These are phyloP conservation scores for Anthostomella pinea DNA, from an alignment of 2,329 filamentous ascomycete species.

Conservation along the genomic window DNA sequence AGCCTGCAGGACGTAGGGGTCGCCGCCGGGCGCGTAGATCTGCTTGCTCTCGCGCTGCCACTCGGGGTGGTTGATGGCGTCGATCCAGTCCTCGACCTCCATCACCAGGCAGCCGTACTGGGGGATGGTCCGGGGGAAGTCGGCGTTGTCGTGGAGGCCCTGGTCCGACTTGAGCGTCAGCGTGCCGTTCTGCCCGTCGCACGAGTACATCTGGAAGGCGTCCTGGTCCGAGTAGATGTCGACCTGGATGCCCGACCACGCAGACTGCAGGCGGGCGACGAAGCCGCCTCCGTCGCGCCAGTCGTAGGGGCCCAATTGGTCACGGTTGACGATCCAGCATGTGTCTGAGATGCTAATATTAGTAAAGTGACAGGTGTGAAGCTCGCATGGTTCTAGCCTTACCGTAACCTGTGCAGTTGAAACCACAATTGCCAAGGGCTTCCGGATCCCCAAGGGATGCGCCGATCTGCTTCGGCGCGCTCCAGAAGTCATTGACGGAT, in stretches of 20 bases:
- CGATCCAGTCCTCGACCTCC: conserved; percentile 92
- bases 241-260: conserved; percentile 78
- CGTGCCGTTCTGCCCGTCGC: conserved; percentile 71
- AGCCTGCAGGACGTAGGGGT: conserved; percentile 61
- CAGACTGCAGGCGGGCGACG: conserved; percentile 65
- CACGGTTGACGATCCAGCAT: conserved; percentile 67
- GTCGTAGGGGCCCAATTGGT: conserved; percentile 53
- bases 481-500: conserved; percentile 81
- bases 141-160: conserved; percentile 53
- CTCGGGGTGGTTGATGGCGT: conserved; percentile 86
- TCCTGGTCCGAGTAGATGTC: conserved; percentile 82
- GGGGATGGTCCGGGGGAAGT: conserved; percentile 61
- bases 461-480: conserved; percentile 74
- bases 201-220: conserved; percentile 85
- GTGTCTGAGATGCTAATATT: conserved; percentile 45
- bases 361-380: background rate
- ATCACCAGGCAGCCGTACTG: conserved; percentile 85
- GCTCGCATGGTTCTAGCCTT: conserved; percentile 26
- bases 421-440: conserved; percentile 72
- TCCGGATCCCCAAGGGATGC: conserved; percentile 61
- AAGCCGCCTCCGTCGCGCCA: conserved; percentile 58
- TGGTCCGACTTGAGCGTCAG: conserved; percentile 69
- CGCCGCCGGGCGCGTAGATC: conserved; percentile 56
- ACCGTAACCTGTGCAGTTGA: conserved; percentile 82
- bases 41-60: conserved; percentile 70